Percentiles rank a stretch among this genome's conserved stretches.
Conservation (phyloP, 2,329 filamentous ascomycete species). For the Gnomoniopsis smithogilvyi region DNA sequence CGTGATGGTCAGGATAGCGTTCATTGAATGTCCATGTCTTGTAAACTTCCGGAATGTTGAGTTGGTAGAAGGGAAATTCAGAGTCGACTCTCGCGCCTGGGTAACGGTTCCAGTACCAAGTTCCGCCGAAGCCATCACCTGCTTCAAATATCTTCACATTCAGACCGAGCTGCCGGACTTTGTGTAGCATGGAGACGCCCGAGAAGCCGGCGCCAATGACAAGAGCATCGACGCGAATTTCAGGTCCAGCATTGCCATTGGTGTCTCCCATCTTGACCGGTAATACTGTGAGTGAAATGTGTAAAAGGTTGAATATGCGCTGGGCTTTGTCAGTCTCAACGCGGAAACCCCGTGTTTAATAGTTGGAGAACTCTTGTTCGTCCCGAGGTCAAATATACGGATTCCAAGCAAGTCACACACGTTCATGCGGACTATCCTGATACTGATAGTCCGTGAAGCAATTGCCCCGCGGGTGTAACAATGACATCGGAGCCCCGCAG, state of each 20-base stretch:
- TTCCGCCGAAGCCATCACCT: constrained; percentile 6
- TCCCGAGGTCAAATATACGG: too few relatives aligned
- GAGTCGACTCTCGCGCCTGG: constrained; percentile 35
- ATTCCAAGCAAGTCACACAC: too few relatives aligned
- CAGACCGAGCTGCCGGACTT: constrained; percentile 3
- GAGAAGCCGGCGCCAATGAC: constrained; percentile 10
- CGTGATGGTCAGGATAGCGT: constrained; percentile 34
- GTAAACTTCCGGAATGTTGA: constrained; percentile 35
- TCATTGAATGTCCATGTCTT: constrained; percentile 42
- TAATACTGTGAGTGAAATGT: neutral
- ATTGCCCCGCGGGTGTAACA: too few relatives aligned
- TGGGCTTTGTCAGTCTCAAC: too few relatives aligned
- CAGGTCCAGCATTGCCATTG: neutral
- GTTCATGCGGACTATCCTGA: too few relatives aligned
- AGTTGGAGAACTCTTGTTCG: too few relatives aligned
- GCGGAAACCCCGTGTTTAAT: too few relatives aligned
- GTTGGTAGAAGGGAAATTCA: constrained; percentile 22
- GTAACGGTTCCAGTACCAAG: constrained; percentile 33
- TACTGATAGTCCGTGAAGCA: too few relatives aligned
- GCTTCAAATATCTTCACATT: constrained; percentile 12
- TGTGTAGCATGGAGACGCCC: constrained; percentile 5
- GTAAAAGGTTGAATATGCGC: too few relatives aligned
- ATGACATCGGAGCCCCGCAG: too few relatives aligned
- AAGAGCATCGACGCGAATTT: constrained; percentile 4
- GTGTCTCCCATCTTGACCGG: neutral